These are phyloP conservation scores for Mycosphaerelloides madeirae DNA, from an alignment of 2,329 filamentous ascomycete genomes.

Conservation along the genomic window DNA sequence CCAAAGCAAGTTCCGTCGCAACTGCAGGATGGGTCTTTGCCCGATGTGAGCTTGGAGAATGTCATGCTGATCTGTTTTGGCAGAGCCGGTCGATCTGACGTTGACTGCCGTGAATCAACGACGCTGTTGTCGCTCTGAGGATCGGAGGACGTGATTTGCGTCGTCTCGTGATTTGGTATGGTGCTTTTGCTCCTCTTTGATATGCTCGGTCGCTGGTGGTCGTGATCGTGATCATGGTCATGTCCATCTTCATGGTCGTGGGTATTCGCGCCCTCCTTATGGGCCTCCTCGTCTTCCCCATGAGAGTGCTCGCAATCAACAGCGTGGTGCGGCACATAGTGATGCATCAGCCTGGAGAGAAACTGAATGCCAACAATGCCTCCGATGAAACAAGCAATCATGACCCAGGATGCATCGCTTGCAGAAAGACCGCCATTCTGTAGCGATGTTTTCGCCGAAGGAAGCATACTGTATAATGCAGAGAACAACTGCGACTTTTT, in stretches of 20 bases:
- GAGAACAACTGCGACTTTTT: constrained; percentile 68
- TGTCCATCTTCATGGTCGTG: constrained; percentile 25
- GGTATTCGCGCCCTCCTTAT: constrained; percentile 19
- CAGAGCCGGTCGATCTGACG: constrained; percentile 35
- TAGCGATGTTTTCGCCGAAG: constrained; percentile 76
- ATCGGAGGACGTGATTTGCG: no score
- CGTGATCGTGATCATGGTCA: constrained; percentile 25
- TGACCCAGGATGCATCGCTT: constrained; percentile 60
- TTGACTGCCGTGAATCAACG: no score
- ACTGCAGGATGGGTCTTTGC: constrained; percentile 44
- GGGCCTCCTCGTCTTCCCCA: constrained; percentile 51
- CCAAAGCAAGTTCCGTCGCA: constrained; percentile 58
- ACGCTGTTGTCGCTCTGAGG: no score
- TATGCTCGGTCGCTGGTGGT: constrained; percentile 5
- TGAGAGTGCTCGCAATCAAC: constrained; percentile 77
- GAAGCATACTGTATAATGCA: constrained; percentile 86
- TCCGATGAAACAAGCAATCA: constrained; percentile 64
- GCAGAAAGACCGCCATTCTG: constrained; percentile 62
- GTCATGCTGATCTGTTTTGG: constrained; percentile 38
- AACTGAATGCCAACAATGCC: constrained; percentile 73
- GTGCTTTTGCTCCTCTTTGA: constrained; percentile 20
- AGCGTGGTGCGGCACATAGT: constrained; percentile 70
- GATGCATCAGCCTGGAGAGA: constrained; percentile 67
- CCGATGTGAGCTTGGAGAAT: constrained; percentile 46
- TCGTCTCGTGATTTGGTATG: constrained; percentile 7